These are phyloP conservation scores for Plasmodium knowlesi DNA, from an alignment of 169 alveolate species.

Conservation along the genomic window DNA sequence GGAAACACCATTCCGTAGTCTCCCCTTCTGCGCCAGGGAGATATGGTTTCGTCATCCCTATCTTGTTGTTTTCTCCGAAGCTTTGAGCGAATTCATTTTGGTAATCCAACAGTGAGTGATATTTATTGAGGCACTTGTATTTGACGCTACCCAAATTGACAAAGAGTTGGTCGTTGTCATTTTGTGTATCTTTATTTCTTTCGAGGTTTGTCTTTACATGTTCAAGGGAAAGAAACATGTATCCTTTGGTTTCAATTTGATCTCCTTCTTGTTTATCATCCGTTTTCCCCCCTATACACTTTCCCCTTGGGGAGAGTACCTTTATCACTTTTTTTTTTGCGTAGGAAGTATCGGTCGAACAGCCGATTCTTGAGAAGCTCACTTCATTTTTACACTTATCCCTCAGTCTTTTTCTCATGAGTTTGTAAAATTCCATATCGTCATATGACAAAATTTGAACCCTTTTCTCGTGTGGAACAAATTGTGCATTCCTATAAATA, in stretches of 20 bases:
- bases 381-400: neutral
- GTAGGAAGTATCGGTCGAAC: neutral
- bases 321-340: neutral
- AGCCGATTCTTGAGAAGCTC: neutral
- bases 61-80: neutral
- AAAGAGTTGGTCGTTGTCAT: neutral
- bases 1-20: neutral
- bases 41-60: neutral
- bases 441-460: slow-evolving; percentile 12
- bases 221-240: neutral
- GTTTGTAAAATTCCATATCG: slow-evolving; percentile 36
- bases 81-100: neutral
- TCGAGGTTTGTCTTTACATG: neutral
- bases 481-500: neutral
- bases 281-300: neutral
- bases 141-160: neutral
- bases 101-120: neutral
- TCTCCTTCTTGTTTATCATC: neutral
- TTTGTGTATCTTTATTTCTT: neutral
- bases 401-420: neutral
- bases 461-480: neutral
- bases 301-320: neutral
- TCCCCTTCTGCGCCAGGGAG: neutral
- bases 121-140: neutral
- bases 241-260: neutral